These are phyloP conservation scores for Gentiana macrophylla DNA, from an alignment of 257 asterid genomes.

Conservation along the genomic window DNA sequence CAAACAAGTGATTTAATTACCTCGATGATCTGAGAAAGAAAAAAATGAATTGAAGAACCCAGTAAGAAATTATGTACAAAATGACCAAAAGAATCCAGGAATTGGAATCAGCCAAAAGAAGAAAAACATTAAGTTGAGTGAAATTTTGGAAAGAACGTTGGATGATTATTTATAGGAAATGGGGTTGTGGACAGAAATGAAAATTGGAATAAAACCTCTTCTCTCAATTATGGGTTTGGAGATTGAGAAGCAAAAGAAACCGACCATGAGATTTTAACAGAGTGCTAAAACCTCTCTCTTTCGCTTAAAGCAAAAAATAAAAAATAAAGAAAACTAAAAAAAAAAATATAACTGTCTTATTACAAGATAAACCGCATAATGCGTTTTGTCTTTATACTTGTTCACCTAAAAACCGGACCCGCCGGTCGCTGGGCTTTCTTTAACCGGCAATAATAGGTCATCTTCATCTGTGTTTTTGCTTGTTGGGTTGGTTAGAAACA, in stretches of 20 bases:
- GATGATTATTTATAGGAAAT: conserved; percentile 2
- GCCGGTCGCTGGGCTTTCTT: conserved; percentile 12
- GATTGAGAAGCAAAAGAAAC: conserved; percentile 9
- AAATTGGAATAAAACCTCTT: conserved; percentile 1
- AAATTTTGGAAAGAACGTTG: conserved; percentile 1
- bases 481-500: background rate
- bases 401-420: conserved; percentile 12
- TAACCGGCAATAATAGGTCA: conserved; percentile 12
- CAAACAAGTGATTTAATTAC: background rate
- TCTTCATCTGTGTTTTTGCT: background rate
- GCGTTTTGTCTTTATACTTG: conserved; percentile 13
- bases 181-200: conserved; percentile 9
- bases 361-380: background rate
- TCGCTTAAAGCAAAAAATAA: background rate
- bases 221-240: conserved; percentile 6
- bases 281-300: conserved; percentile 20
- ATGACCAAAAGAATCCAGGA: no score
- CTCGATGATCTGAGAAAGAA: conserved; percentile 1
- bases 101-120: background rate
- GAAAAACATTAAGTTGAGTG: background rate
- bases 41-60: background rate
- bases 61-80: conserved; percentile 1
- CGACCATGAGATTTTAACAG: conserved; percentile 23
- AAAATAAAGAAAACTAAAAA: no score
- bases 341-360: no score